Conservation (phyloP, 2,329 filamentous ascomycete genomes). For the Arthrobotrys sphaeroides region DNA sequence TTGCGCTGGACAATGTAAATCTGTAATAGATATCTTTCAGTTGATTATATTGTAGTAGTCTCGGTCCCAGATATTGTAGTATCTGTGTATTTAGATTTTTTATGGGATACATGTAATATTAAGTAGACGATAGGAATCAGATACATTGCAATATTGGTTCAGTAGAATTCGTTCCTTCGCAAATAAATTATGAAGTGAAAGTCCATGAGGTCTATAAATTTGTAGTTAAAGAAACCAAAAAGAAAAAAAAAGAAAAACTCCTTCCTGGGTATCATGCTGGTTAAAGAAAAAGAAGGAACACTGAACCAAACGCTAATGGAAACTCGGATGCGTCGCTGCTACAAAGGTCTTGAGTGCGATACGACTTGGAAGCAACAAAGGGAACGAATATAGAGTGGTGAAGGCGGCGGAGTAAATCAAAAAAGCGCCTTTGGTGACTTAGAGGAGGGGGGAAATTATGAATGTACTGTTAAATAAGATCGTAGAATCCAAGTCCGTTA, state of each 20-base stretch:
- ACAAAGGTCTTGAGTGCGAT: not conserved
- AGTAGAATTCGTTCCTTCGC: not conserved
- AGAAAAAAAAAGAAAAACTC: conserved; percentile 26
- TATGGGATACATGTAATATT: too few relatives aligned
- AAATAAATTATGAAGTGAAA: conserved; percentile 1
- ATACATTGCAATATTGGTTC: conserved; percentile 15
- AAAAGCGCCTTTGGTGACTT: not conserved
- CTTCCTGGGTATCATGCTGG: conserved; percentile 30
- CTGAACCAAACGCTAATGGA: not conserved
- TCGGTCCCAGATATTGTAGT: too few relatives aligned
- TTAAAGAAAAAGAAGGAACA: not conserved
- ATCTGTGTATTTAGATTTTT: too few relatives aligned
- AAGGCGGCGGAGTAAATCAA: not conserved
- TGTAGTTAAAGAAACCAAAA: too few relatives aligned
- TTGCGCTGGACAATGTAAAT: conserved; percentile 35
- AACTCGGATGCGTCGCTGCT: not conserved
- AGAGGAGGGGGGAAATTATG: not conserved
- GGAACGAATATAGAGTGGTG: not conserved
- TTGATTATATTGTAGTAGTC: conserved; percentile 13
- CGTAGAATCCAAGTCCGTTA: conserved; percentile 31
- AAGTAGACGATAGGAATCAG: too few relatives aligned
- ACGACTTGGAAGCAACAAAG: conserved; percentile 3
- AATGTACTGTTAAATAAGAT: conserved; percentile 20
- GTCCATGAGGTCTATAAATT: conserved; percentile 7
- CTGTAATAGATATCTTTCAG: not conserved